Base-by-base conservation (phyloP, 768 basidiomycete species). In the Calocybe gangraenosa region DNA sequence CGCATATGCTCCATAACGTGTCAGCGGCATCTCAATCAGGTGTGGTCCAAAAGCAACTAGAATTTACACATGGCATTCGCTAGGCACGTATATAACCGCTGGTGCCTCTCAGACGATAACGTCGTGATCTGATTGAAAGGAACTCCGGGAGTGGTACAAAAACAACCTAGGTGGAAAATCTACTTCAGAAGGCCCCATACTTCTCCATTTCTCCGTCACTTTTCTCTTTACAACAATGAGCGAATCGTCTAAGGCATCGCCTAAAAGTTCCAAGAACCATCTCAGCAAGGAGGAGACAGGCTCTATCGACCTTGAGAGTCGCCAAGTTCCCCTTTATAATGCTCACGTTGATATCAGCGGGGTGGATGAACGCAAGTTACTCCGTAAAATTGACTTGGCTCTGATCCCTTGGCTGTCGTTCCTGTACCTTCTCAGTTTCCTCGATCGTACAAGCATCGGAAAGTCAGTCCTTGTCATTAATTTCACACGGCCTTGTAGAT, bases 401-500 rank as follows among this genome's bases (percentile, higher is more conserved):
- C 71, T 84, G 50, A 71, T 84, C 30, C 79, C 82, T 8, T 87
- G 84, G 85, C 57, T 85, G 32, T 81, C 85, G 3, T 73, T 92
- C 42, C 63, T 92, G 53, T 89, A 89, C 63, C 68, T 90, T 30
- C 68, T 91, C 31, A 82, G 82, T 53, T 90, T 88, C 70, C 56
- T 67, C 35, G 74, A 74, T 57, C 70, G 74, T 40, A 74, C 72
- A 2, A 73, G 72, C 47, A 73, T 76, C 49, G 74, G 74, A 64
- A 76, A 76, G 73, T 74, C 44, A 54, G 71, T 71, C 37, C 35
- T 40, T 30, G 28, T 10, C 18, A 30, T 52, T 64, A 61, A 38
- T 31, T 57, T 50, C 15, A 38, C 37, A 30, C 6, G 23, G 37
- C 54, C 23, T 15, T 31, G 9, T 35, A 32, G 30, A 22, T 17